Evolutionary conservation across 2,329 filamentous ascomycete species (phyloP), one percentile per base, ranked within the genome.

Genomic region (Hymenoscyphus infarciens): DNA sequence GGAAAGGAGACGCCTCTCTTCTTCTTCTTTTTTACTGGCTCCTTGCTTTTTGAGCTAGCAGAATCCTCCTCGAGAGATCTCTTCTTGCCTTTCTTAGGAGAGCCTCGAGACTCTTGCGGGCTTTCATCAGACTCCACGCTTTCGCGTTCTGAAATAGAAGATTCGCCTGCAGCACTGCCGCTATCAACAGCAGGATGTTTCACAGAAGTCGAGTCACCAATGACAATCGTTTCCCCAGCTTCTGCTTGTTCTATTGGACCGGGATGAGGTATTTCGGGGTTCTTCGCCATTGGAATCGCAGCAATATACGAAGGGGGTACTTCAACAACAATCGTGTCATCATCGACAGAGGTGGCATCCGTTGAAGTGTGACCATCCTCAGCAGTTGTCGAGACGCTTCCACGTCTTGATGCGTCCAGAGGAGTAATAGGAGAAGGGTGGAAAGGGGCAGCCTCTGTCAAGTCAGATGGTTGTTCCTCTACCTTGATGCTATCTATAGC

Each of bases 271-370:
- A 33, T 57, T 35, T 52, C 60, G 7, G 39, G 63, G 33, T 66
- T 69, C 15, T 60, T 57, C 15, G 65, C 53, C 49, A 64, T 69
- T 10, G 68, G 64, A 13, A 67, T 60, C 8, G 53, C 56, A n/a
- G 64, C 61, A 33, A 53, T 63, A 56, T 63, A 22, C 5, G 61
- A 52, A 25, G 35, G 53, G 19, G 64, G 52, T 56, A 55, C 54
- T 57, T 68, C 56, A 39, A 73, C 71, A 25, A 73, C 62, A 58
- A 74, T 72, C 2, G 70, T 70, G 31, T 75, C 73, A 39, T 74
- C 72, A 56, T 74, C 72, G 16, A 72, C 71, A 38, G 73, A 74
- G 25, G 73, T 75, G 22, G 70, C 73, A 65, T 75, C 73, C 3
- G 72, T 74, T 27, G 64, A 64, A 8, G 61, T 68, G 31, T 70